A percentile compares a stretch with the other conserved stretches of the same genome.
Evolutionary conservation across 2,329 filamentous ascomycete genomes (phyloP).

Genomic region (Calonectria pteridis): DNA sequence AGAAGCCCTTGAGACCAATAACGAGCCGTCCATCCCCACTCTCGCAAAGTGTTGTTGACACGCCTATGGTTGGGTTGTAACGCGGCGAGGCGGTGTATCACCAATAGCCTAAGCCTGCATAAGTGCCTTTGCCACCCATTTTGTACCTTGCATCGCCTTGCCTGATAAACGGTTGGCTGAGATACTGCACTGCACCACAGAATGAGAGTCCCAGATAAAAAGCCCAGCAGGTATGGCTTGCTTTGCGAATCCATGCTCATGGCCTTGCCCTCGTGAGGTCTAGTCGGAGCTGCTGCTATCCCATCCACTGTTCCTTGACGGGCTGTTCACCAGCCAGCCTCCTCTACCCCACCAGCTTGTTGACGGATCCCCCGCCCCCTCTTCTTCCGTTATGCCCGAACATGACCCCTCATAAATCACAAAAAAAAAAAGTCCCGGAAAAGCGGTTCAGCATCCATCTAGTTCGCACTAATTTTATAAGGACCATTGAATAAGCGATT

Average conservation of each 20-base stretch:
- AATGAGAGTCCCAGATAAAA: background rate
- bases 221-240: background rate
- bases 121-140: constrained; percentile 7
- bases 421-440: background rate
- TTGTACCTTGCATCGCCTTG: constrained; percentile 1
- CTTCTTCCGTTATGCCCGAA: background rate
- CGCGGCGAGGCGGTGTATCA: constrained; percentile 1
- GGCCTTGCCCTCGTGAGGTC: background rate
- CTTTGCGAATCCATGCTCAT: background rate
- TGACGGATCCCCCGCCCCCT: background rate
- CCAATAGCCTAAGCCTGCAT: background rate
- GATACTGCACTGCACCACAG: background rate
- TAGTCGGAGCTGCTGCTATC: background rate
- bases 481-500: constrained; percentile 11
- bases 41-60: background rate
- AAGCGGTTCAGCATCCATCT: background rate
- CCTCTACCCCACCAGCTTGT: constrained; percentile 4
- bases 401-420: background rate
- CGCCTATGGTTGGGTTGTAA: background rate
- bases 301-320: background rate
- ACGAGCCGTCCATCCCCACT: constrained; percentile 9
- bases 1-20: constrained; percentile 5
- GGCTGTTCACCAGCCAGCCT: background rate
- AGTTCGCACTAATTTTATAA: constrained; percentile 18
- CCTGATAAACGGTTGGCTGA: background rate